Evolutionary conservation across 129 eudicot species (phyloP).

Genomic region (Chrysanthemum lavandulifolium): DNA sequence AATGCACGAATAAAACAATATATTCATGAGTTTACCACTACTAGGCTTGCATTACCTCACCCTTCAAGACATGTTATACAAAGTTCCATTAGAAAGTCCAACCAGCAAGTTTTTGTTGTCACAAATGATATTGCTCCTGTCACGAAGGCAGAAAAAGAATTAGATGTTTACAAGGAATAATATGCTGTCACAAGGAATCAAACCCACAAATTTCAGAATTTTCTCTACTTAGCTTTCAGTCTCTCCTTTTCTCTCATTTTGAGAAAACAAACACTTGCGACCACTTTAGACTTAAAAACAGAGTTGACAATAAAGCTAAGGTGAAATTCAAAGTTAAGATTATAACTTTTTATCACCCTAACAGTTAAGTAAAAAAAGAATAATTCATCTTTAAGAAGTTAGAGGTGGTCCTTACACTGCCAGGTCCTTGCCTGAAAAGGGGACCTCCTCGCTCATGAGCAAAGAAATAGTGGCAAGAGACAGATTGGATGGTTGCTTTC

Average conservation of each 20-base stretch:
- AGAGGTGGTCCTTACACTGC: slow-evolving; percentile 53
- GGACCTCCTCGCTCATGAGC: slow-evolving; percentile 82
- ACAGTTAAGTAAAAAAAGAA: slow-evolving; percentile 4
- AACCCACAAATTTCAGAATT: slow-evolving; percentile 6
- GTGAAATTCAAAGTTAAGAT: background rate
- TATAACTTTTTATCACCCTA: background rate
- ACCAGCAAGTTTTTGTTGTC: slow-evolving; percentile 83
- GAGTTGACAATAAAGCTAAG: slow-evolving; percentile 3
- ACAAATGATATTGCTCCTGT: slow-evolving; percentile 90
- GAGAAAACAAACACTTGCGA: slow-evolving; percentile 11
- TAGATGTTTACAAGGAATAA: slow-evolving; percentile 16
- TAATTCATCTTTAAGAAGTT: slow-evolving; percentile 8
- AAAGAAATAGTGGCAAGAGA: slow-evolving; percentile 67
- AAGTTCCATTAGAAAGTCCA: slow-evolving; percentile 90
- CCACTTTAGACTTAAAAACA: slow-evolving; percentile 11
- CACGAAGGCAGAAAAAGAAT: slow-evolving; percentile 24
- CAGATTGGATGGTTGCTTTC: slow-evolving; percentile 84
- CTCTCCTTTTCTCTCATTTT: background rate
- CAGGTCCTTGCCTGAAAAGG: slow-evolving; percentile 57
- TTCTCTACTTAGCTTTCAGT: background rate
- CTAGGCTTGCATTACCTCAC: slow-evolving; percentile 67
- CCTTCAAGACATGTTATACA: slow-evolving; percentile 95
- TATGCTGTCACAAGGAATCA: background rate
- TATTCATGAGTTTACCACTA: slow-evolving; percentile 17
- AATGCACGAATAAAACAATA: background rate